Evolutionary conservation across 352 stramenopile genomes (phyloP).

Genomic region (Pythium aristosporum): DNA sequence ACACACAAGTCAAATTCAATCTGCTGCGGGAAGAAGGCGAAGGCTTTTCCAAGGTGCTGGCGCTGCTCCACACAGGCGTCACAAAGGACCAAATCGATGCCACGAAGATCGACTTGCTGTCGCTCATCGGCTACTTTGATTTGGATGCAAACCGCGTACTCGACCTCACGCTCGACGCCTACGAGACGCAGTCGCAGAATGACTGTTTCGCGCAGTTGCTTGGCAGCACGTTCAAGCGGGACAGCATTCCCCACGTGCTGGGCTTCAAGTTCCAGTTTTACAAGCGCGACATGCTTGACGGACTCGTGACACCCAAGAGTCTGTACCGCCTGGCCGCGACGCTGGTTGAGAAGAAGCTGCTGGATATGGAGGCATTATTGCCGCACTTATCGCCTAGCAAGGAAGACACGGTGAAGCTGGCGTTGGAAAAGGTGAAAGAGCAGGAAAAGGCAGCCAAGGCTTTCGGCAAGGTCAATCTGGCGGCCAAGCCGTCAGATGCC

Average conservation of each 20-base stretch:
- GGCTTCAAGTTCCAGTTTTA: constrained; percentile 95
- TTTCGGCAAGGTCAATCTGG: constrained; percentile 79
- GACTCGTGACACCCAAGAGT: constrained; percentile 50
- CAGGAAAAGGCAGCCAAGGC: constrained; percentile 56
- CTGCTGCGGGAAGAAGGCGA: constrained; percentile 96
- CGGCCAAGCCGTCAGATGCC: constrained; percentile 32
- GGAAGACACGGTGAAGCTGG: constrained; percentile 50
- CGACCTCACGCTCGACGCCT: constrained; percentile 91
- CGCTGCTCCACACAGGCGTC: constrained; percentile 72
- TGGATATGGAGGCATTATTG: constrained; percentile 77
- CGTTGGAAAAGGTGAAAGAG: constrained; percentile 40
- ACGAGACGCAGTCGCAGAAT: constrained; percentile 89
- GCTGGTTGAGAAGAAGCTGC: constrained; percentile 77
- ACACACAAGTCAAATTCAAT: constrained; percentile 97
- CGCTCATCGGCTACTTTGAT: constrained; percentile 92
- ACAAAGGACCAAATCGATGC: constrained; percentile 59
- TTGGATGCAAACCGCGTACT: constrained; percentile 95
- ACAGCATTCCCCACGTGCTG: constrained; percentile 86
- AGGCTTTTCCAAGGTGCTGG: constrained; percentile 94
- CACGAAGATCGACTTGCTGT: constrained; percentile 69
- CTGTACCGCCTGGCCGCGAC: constrained; percentile 88
- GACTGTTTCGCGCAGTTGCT: constrained; percentile 74
- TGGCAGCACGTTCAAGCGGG: constrained; percentile 59
- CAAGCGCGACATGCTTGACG: constrained; percentile 48
- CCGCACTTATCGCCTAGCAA: constrained; percentile 75